Percentiles rank a stretch among this genome's conserved stretches.
phyloP scores from a whole-genome alignment of 2,329 filamentous ascomycete species.

The Ophiostoma quercus region DNA sequence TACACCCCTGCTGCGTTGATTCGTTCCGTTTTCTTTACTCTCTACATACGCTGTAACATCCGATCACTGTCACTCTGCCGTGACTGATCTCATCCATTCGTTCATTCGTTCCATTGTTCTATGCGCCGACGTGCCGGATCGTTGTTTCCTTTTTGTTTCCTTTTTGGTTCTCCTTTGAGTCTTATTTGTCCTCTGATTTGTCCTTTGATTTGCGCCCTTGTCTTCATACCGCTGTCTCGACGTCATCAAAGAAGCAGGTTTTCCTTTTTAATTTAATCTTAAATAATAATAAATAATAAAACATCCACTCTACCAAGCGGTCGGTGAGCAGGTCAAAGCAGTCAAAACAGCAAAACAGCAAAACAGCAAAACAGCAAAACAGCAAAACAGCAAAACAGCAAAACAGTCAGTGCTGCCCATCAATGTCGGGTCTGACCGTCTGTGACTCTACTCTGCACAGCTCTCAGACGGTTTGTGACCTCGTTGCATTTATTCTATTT shows the following conservation, averaged over 20 bases:
- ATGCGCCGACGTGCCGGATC: background rate
- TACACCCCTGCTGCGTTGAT: constrained; percentile 5
- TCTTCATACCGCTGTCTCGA: no score
- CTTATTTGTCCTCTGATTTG: background rate
- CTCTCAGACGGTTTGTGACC: no score
- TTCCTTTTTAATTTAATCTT: background rate
- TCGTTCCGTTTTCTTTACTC: background rate
- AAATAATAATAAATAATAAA: background rate
- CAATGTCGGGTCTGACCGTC: background rate
- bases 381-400: no score
- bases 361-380: no score
- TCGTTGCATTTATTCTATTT: no score
- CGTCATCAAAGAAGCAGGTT: no score
- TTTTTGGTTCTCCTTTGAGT: background rate
- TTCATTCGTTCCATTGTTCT: background rate
- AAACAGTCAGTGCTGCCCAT: background rate
- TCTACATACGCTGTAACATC: no score
- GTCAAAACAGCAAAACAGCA: no score
- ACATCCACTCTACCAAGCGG: background rate
- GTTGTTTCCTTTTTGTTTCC: background rate
- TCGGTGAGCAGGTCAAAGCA: background rate
- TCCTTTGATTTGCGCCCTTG: background rate
- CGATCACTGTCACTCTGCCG: background rate
- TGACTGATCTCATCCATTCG: no score
- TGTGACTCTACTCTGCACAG: background rate